These are phyloP conservation scores for Nannochloropsis salina DNA, from an alignment of 108 stramenopile species.

Conservation along the genomic window DNA sequence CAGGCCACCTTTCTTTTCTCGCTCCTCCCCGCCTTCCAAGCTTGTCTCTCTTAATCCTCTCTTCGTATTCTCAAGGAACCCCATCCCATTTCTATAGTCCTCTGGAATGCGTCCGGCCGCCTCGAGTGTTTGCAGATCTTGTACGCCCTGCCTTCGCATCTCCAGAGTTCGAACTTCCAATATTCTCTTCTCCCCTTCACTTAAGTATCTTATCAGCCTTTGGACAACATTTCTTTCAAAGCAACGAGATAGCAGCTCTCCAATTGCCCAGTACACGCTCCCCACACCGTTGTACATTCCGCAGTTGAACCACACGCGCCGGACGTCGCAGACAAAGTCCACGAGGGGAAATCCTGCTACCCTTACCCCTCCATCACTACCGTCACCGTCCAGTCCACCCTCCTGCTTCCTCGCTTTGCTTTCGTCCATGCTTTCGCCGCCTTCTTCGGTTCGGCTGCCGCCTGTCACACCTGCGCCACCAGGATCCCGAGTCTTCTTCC, in stretches of 20 bases:
- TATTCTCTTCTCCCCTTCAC: background rate
- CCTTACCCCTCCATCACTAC: no score
- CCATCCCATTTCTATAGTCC: background rate
- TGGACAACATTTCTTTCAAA: background rate
- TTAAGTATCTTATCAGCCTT: background rate
- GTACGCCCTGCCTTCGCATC: background rate
- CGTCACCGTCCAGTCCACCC: no score
- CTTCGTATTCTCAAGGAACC: background rate
- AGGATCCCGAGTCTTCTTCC: no score
- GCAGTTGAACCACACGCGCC: conserved; percentile 17
- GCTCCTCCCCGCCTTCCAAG: background rate
- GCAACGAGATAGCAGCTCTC: background rate
- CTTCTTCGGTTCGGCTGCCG: no score
- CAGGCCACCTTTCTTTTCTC: background rate
- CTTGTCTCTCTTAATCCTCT: no score
- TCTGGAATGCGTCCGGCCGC: background rate
- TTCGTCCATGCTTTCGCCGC: no score
- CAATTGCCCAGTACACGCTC: background rate
- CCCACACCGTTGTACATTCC: background rate
- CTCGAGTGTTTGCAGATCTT: background rate
- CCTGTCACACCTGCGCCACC: no score
- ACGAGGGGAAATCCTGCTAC: background rate
- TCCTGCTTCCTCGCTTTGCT: no score
- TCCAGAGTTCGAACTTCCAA: background rate
- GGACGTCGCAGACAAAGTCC: background rate